Evolutionary conservation across 2,329 filamentous ascomycete species (phyloP).

Genomic region (Aspergillus sp.): DNA sequence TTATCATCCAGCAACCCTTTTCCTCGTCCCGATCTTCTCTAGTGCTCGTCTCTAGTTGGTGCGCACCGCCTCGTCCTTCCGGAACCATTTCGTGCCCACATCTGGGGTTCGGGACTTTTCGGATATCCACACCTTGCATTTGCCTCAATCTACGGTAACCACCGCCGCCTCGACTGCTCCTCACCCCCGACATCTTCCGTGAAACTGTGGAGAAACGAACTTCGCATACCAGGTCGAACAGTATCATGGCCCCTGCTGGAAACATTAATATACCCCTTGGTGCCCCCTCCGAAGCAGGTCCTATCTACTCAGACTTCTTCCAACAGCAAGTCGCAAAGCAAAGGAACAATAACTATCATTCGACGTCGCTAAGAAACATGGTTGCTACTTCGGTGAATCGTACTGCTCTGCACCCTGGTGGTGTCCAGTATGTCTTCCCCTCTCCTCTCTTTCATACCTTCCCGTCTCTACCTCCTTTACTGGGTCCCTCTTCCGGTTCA

Average conservation of each 20-base stretch:
- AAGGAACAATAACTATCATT: conserved; percentile 59
- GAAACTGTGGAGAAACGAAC: conserved; percentile 39
- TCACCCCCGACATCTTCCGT: conserved; percentile 39
- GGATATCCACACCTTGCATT: conserved; percentile 26
- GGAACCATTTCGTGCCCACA: conserved; percentile 27
- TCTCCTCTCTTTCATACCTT: conserved; percentile 3
- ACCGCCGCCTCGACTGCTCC: conserved; percentile 20
- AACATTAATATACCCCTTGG: conserved; percentile 45
- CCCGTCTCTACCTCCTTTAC: conserved; percentile 4
- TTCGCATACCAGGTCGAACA: conserved; percentile 10
- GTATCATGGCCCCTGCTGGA: conserved; percentile 32
- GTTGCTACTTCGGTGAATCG: conserved; percentile 72
- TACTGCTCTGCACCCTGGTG: conserved; percentile 84
- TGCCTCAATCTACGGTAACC: conserved; percentile 19
- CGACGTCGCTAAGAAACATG: conserved; percentile 54
- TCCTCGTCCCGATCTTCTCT: conserved; percentile 10
- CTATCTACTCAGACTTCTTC: conserved; percentile 55
- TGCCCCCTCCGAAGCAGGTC: conserved; percentile 46
- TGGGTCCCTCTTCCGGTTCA: neutral
- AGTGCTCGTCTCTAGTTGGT: conserved; percentile 20
- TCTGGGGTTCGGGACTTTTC: conserved; percentile 33
- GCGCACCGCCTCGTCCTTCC: conserved; percentile 17
- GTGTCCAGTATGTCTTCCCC: conserved; percentile 72
- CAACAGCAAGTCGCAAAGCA: conserved; percentile 59
- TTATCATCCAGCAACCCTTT: conserved; percentile 10